Evolutionary conservation across 2,329 filamentous ascomycete genomes (phyloP), one percentile per base, ranked within the genome.

Genomic region (Verticillium zaregamsianum): DNA sequence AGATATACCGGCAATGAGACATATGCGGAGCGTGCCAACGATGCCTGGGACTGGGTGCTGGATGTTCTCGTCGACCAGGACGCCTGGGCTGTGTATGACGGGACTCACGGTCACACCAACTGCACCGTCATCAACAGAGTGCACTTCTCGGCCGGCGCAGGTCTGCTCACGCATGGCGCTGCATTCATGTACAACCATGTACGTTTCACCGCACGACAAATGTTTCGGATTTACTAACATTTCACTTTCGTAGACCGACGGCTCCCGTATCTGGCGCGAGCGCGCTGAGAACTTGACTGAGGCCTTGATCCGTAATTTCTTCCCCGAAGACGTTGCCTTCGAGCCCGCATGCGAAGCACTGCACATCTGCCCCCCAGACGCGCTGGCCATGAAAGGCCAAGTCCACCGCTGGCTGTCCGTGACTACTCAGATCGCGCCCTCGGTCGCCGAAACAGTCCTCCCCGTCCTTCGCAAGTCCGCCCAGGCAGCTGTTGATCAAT

Each of bases 261-360:
- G 58, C n/a, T 62, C 63, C 17, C 59, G 59, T 3, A 6, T 60
- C 31, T 63, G 64, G 63, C 45, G 78, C 57, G 68, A 69, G 0
- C 79, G 82, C n/a, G 69, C 85, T 4, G 70, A 80, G 31, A 74
- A 73, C 55, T 68, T 79, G 2, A 61, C 75, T 15, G 66, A 73
- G 11, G 66, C 71, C 31, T 85, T 5, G 15, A 57, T 79, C 15
- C 66, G 73, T 11, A 69, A 76, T 63, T 84, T 83, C 72, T 83
- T 83, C 73, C 77, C 77, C 54, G 72, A 82, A 33, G 79, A 80
- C 52, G 77, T 88, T 64, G 85, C 89, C 68, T 84, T 77, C 57
- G 90, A 92, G 72, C 72, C 82, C 17, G 79, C 84, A 3, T 91
- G 89, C 73, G 86, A 90, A 66, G 63, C 68, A 35, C 73, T 75